Evolutionary conservation across 2,329 filamentous ascomycete genomes (phyloP), one percentile per base, ranked within the genome.

Genomic region (Phyllosticta citrichinensis): DNA sequence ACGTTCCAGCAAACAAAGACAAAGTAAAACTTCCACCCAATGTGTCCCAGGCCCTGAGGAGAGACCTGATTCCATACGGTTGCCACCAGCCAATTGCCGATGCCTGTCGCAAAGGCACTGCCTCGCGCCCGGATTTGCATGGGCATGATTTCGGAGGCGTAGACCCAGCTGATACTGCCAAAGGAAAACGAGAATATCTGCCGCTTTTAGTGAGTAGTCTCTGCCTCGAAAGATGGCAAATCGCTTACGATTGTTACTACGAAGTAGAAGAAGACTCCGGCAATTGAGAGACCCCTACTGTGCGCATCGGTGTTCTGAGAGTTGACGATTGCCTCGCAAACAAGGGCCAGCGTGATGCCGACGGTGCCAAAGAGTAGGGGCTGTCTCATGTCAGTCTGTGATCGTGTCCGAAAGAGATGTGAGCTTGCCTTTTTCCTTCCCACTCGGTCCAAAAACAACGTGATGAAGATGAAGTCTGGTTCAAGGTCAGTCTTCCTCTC

Each of bases 211-310:
- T 22, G 81, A 81, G 57, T 85, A 82, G 56, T 79, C 27, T 25
- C 20, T n/a, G 2, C n/a, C n/a, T 52, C 5, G 19, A 8, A 3
- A 70, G 71, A 53, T 72, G 74, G 0, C 69, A 70, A 24, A 68
- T 65, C 11, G 66, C 69, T 65, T 74, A 74, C 71, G 62, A 67
- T 70, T 5, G 71, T 70, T 2, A 75, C 73, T n/a, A 68, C 63
- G 68, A 87, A 87, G n/a, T 88, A 71, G 72, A 87, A 87, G 65
- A 84, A 83, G 19, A 87, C 83, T 12, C 82, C 84, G 0, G 78
- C 82, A 50, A 85, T 82, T 53, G 83, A 84, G 51, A 84, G 70
- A 57, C 76, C 73, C 64, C 78, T 62, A 50, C 64, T 69, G 11
- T 67, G 66, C 9, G 68, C 68, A 6, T 71, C 69, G 0, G 70